A percentile compares a stretch with the other conserved stretches of the same genome.
phyloP scores from a whole-genome alignment of 2,329 filamentous ascomycete genomes.

The Nemania diffusa region DNA sequence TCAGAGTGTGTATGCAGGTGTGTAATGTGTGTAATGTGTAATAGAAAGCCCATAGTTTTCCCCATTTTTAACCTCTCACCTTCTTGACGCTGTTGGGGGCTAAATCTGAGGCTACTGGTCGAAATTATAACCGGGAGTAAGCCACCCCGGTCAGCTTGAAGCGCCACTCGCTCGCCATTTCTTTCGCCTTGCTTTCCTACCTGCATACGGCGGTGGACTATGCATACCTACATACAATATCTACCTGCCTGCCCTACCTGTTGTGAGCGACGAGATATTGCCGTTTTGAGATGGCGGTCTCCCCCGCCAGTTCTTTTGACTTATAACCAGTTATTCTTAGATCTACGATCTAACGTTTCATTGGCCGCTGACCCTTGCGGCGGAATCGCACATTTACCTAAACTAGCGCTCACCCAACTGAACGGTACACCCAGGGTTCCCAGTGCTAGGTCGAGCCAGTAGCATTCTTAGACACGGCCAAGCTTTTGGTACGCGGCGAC shows the following conservation, averaged over 20 bases:
- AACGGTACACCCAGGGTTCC: conserved; percentile 25
- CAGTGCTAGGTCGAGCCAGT: conserved; percentile 23
- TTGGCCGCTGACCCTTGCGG: conserved; percentile 21
- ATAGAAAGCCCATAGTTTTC: neutral
- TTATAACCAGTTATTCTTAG: conserved; percentile 14
- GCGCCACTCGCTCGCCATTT: neutral
- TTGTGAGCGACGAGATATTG: neutral
- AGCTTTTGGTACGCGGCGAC: conserved; percentile 24
- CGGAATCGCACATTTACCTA: conserved; percentile 13
- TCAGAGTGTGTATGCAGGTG: too few species aligned
- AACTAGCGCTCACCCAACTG: conserved; percentile 28
- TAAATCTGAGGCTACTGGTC: conserved; percentile 1
- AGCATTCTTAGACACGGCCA: conserved; percentile 23
- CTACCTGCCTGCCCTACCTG: too few species aligned
- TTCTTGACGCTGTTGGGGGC: conserved; percentile 15
- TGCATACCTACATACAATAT: too few species aligned
- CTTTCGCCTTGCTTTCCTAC: neutral
- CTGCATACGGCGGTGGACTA: too few species aligned
- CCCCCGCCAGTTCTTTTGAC: conserved; percentile 17
- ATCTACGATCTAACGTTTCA: conserved; percentile 1
- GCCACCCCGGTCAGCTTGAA: neutral
- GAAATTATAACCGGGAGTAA: neutral
- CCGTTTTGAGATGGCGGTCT: conserved; percentile 2
- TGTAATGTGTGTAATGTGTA: neutral
- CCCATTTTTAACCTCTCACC: neutral